A percentile compares a stretch with the other conserved stretches of the same genome.
Conservation (phyloP, 2,329 filamentous ascomycete genomes). For the Stagonosporopsis chrysanthemi region DNA sequence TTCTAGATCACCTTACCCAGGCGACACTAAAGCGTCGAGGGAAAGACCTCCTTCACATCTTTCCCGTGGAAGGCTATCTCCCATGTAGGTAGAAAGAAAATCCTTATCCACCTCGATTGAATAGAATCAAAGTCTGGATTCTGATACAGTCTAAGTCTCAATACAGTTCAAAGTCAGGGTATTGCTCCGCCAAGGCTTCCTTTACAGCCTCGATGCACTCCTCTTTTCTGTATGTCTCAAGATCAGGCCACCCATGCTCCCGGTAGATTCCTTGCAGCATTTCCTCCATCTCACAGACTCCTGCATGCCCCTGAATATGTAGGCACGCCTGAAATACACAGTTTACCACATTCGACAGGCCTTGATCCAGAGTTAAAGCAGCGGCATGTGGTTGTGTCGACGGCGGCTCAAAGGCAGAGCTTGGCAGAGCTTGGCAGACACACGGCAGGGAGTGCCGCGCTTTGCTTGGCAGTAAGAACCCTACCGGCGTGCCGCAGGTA, state of each 20-base stretch:
- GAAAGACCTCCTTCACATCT: background rate
- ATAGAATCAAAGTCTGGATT: background rate
- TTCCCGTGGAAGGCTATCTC: background rate
- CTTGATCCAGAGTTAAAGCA: no score
- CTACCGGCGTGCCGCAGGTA: no score
- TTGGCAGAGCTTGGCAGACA: no score
- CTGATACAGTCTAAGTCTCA: background rate
- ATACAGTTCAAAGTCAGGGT: constrained; percentile 9
- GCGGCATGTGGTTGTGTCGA: no score
- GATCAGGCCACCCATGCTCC: constrained; percentile 5
- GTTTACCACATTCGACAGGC: no score
- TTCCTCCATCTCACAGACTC: background rate
- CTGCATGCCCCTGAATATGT: no score
- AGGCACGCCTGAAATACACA: no score
- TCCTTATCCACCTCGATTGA: background rate
- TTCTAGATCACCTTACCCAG: constrained; percentile 3
- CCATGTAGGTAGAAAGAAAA: background rate
- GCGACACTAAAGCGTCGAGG: constrained; percentile 1
- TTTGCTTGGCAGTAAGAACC: no score
- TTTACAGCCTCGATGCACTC: background rate
- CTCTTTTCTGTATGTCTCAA: background rate
- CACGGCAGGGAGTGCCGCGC: no score
- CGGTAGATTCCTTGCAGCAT: background rate
- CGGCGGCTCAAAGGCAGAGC: no score
- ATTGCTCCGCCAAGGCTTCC: constrained; percentile 2